Conservation (phyloP, 2,329 filamentous ascomycete species). For the Geoglossum cookeanum region DNA sequence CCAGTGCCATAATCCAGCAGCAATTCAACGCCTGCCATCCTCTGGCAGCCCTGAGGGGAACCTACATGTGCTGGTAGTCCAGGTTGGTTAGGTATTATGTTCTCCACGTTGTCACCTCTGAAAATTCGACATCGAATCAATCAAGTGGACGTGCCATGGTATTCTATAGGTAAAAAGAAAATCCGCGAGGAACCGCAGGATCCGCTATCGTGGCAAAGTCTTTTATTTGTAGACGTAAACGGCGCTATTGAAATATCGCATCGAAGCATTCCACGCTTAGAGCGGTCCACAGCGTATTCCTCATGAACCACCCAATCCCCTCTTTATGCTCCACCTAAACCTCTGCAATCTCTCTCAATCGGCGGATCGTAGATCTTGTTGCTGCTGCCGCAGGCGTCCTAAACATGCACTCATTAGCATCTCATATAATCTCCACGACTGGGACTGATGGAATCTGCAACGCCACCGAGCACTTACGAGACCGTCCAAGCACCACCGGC, state of each 20-base stretch:
- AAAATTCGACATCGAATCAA: not conserved
- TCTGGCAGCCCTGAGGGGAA: not conserved
- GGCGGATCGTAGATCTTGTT: conserved; percentile 89
- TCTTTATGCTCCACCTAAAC: conserved; percentile 31
- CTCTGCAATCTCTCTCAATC: conserved; percentile 94
- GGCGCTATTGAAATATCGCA: conserved; percentile 1
- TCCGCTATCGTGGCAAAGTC: not conserved
- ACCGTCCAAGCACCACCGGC: conserved; percentile 90
- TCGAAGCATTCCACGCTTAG: not conserved
- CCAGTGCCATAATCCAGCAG: not conserved
- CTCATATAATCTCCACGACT: not conserved
- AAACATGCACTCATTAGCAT: not conserved
- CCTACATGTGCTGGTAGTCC: not conserved
- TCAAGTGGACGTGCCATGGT: not conserved
- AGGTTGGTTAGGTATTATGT: not conserved
- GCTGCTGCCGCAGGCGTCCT: conserved; percentile 86
- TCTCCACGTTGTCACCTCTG: not conserved
- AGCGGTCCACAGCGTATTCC: not conserved
- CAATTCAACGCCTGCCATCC: not conserved
- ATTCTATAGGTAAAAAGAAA: not conserved
- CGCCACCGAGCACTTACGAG: conserved; percentile 50
- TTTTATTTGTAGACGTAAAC: not conserved
- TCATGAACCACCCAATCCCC: not conserved
- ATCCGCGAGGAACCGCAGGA: not conserved
- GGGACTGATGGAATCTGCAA: not conserved